These are phyloP conservation scores for Kodamaea kaohsiungensis DNA, from an alignment of 805 yeast genomes.

Conservation along the genomic window DNA sequence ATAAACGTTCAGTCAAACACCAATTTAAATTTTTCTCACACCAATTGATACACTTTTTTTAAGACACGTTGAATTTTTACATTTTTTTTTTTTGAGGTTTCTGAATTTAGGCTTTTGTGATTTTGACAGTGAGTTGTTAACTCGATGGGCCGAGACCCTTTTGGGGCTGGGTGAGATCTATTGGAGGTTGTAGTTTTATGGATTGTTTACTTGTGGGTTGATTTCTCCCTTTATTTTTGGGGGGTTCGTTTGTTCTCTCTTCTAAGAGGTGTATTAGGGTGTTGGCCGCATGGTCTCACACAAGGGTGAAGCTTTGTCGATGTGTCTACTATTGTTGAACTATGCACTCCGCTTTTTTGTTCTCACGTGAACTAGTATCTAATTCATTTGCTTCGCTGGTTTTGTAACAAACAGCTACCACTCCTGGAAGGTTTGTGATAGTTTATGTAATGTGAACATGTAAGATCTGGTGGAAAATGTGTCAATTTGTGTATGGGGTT, in stretches of 20 bases:
- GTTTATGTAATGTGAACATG: neutral
- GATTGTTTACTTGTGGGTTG: neutral
- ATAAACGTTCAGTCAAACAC: neutral
- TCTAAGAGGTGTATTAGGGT: neutral
- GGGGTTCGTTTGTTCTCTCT: neutral
- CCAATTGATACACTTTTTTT: neutral
- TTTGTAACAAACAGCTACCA: too few species aligned
- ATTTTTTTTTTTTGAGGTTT: neutral
- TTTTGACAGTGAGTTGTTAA: neutral
- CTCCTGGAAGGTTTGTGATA: neutral
- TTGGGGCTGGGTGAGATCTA: too few species aligned
- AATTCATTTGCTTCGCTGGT: neutral
- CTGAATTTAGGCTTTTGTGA: neutral
- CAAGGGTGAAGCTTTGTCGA: neutral
- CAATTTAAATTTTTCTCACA: neutral
- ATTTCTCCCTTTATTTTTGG: too few species aligned
- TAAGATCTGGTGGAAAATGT: neutral
- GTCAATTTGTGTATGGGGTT: neutral
- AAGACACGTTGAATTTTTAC: slow-evolving; percentile 6
- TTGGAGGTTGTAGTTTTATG: neutral
- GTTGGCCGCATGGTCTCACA: neutral
- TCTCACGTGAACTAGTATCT: neutral
- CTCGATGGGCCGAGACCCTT: neutral
- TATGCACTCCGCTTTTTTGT: neutral
- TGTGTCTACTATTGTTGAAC: neutral